Percentiles rank a stretch among this genome's conserved stretches.
Evolutionary conservation across 2,329 filamentous ascomycete genomes (phyloP).

Genomic region (Cladosporium sp.): DNA sequence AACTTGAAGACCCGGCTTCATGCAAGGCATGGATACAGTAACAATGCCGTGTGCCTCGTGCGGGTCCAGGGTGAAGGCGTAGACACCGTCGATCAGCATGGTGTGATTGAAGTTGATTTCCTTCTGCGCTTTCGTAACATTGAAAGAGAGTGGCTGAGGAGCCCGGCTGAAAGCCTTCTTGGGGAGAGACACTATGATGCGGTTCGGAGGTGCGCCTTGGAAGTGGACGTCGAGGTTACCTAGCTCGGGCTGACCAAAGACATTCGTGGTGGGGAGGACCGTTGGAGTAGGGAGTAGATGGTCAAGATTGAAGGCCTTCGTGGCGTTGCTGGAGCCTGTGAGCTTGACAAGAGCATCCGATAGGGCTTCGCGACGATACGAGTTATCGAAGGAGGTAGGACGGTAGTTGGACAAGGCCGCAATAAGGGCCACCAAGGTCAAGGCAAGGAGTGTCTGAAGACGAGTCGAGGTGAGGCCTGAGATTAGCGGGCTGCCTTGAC

Average conservation of each 20-base stretch:
- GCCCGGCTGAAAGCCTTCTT: neutral
- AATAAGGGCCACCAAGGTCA: no score
- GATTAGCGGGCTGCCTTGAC: no score
- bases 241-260: constrained; percentile 10
- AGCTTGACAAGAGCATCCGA: constrained; percentile 15
- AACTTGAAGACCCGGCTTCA: constrained; percentile 17
- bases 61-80: constrained; percentile 20
- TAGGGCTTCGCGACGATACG: constrained; percentile 1
- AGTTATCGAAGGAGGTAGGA: neutral
- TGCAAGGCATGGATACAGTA: constrained; percentile 18
- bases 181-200: constrained; percentile 25
- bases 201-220: constrained; percentile 18
- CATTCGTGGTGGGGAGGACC: neutral
- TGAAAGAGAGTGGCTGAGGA: neutral
- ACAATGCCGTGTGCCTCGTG: constrained; percentile 23
- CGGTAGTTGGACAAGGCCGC: no score
- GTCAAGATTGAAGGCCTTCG: constrained; percentile 20
- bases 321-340: constrained; percentile 14
- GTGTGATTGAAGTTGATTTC: constrained; percentile 18
- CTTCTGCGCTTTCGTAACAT: neutral
- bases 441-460: no score
- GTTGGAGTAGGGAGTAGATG: constrained; percentile 22
- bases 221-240: constrained; percentile 10
- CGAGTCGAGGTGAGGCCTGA: no score
- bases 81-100: constrained; percentile 26